Conservation (phyloP, 441 rosid species). For the Daphne laureola region DNA sequence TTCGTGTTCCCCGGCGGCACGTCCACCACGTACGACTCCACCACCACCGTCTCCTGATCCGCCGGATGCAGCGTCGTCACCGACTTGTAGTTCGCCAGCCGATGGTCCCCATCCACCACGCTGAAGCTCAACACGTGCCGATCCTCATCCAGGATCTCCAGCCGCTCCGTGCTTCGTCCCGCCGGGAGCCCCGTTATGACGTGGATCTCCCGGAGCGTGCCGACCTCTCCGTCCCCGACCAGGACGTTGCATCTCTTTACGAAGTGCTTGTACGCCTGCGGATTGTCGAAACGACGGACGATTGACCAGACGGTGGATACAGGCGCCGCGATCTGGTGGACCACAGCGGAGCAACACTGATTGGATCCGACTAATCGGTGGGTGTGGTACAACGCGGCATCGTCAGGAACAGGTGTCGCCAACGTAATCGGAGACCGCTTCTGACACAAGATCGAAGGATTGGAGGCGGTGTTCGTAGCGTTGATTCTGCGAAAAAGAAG, state of each 20-base stretch:
- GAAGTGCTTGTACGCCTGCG: slow-evolving; percentile 62
- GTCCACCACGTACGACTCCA: slow-evolving; percentile 66
- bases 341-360: slow-evolving; percentile 57
- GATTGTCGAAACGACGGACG: slow-evolving; percentile 62
- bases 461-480: slow-evolving; percentile 17
- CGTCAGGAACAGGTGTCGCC: slow-evolving; percentile 28
- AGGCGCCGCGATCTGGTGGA: slow-evolving; percentile 60
- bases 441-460: slow-evolving; percentile 23
- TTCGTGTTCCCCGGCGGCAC: slow-evolving; percentile 57
- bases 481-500: slow-evolving; percentile 47
- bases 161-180: slow-evolving; percentile 46
- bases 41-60: slow-evolving; percentile 37
- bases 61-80: slow-evolving; percentile 55
- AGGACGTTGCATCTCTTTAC: slow-evolving; percentile 58
- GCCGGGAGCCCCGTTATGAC: slow-evolving; percentile 69
- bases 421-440: slow-evolving; percentile 37
- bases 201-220: slow-evolving; percentile 49
- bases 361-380: slow-evolving; percentile 36
- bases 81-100: slow-evolving; percentile 58
- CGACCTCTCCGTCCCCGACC: slow-evolving; percentile 47
- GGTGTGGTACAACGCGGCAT: slow-evolving; percentile 38
- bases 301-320: slow-evolving; percentile 58
- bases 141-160: slow-evolving; percentile 59
- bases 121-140: slow-evolving; percentile 63
- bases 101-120: slow-evolving; percentile 61